Evolutionary conservation across 345 rosid genomes (phyloP).

Genomic region (Rhizophora mangle): DNA sequence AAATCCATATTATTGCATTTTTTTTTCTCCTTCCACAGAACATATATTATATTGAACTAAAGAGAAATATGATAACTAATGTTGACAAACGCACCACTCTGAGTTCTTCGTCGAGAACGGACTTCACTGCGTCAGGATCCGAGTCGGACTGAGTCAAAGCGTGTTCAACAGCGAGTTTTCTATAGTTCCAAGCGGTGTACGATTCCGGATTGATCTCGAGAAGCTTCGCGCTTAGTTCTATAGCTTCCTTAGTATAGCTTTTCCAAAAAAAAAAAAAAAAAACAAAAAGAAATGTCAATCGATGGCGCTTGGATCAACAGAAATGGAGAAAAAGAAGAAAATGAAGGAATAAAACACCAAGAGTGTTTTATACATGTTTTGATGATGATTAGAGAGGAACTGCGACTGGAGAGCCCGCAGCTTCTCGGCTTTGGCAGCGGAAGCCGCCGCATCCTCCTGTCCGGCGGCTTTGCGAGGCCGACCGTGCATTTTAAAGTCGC

Average conservation of each 20-base stretch:
- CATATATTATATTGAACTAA: neutral
- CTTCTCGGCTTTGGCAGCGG: slow-evolving; percentile 67
- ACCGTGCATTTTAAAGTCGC: slow-evolving; percentile 63
- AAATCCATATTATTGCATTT: too few species aligned
- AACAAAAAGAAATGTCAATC: neutral
- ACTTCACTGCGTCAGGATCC: slow-evolving; percentile 43
- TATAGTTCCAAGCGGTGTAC: slow-evolving; percentile 88
- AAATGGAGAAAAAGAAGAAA: neutral
- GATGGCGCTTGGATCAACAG: neutral
- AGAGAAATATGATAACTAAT: neutral
- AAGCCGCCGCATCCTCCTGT: slow-evolving; percentile 64
- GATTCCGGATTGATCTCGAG: slow-evolving; percentile 78
- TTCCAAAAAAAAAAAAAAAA: slow-evolving; percentile 23
- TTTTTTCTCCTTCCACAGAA: too few species aligned
- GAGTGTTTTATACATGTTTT: slow-evolving; percentile 42
- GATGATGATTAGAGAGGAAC: slow-evolving; percentile 58
- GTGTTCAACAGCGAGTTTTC: slow-evolving; percentile 74
- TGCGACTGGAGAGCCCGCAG: slow-evolving; percentile 66
- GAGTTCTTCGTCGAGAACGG: slow-evolving; percentile 69
- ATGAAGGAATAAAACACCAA: neutral
- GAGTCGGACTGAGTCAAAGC: slow-evolving; percentile 34
- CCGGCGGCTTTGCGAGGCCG: slow-evolving; percentile 61
- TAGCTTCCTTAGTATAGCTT: slow-evolving; percentile 72
- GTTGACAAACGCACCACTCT: slow-evolving; percentile 42
- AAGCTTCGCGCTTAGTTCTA: slow-evolving; percentile 73